A percentile compares a stretch with the other conserved stretches of the same genome.
Conservation (phyloP, 1,139 yeast species). For the Zhuliangozyma parablackwelliae region DNA sequence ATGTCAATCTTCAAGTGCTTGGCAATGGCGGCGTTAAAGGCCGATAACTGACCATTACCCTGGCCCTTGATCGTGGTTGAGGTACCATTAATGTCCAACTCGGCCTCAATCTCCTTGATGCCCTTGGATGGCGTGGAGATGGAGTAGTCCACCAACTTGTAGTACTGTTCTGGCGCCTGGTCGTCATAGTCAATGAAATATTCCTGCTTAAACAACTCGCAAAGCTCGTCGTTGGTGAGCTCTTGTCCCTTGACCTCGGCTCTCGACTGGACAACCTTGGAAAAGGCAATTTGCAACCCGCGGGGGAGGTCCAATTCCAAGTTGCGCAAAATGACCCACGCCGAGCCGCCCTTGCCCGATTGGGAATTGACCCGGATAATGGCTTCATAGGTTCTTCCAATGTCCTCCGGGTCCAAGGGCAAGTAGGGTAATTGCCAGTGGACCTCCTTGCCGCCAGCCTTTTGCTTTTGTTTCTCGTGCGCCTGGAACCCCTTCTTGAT, state of each 20-base stretch:
- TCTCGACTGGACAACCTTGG: constrained; percentile 71
- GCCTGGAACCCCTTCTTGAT: constrained; percentile 91
- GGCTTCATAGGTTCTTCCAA: constrained; percentile 96
- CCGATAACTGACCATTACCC: constrained; percentile 96
- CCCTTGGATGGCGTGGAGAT: constrained; percentile 31
- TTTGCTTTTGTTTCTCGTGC: constrained; percentile 20
- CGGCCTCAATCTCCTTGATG: constrained; percentile 31
- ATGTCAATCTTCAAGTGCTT: constrained; percentile 51
- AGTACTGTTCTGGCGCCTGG: constrained; percentile 22
- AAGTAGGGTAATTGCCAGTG: constrained; percentile 88
- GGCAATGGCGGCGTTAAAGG: constrained; percentile 76
- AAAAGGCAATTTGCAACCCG: constrained; percentile 84
- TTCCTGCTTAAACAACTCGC: constrained; percentile 65
- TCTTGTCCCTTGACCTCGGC: constrained; percentile 88
- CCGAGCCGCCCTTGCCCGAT: constrained; percentile 98
- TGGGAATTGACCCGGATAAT: constrained; percentile 97
- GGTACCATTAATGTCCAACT: constrained; percentile 45
- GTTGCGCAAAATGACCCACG: constrained; percentile 88
- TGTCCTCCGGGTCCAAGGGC: constrained; percentile 94
- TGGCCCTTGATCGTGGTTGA: constrained; percentile 52
- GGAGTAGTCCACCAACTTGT: constrained; percentile 50
- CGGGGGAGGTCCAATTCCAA: constrained; percentile 92
- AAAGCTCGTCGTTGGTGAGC: constrained; percentile 71
- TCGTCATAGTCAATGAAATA: constrained; percentile 60
- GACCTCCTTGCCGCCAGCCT: constrained; percentile 26